Conservation (phyloP, 1,284 basidiomycete species). For the Afroboletus lepidellus region DNA sequence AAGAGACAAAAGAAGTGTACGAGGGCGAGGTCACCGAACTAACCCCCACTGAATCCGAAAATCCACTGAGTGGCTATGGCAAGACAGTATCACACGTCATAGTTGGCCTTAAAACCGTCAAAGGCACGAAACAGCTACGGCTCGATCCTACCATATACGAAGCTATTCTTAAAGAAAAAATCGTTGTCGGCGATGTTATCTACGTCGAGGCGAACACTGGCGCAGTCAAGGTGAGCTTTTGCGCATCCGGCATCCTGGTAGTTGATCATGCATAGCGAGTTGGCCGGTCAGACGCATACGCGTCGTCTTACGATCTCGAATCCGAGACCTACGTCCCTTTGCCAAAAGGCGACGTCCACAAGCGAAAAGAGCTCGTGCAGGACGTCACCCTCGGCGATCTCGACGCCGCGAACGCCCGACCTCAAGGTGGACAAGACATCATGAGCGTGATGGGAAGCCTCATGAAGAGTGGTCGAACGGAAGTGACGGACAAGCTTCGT, state of each 20-base stretch:
- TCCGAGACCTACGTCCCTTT: constrained; percentile 97
- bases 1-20: constrained; percentile 98
- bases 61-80: constrained; percentile 94
- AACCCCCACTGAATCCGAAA: constrained; percentile 93
- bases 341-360: constrained; percentile 95
- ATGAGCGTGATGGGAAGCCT: constrained; percentile 99
- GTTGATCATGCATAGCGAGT: constrained; percentile 62
- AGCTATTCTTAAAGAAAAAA: constrained; percentile 96
- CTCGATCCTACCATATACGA: constrained; percentile 97
- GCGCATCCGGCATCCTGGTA: neutral
- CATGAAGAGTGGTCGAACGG: constrained; percentile 91
- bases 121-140: constrained; percentile 96
- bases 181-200: constrained; percentile 95
- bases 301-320: constrained; percentile 97
- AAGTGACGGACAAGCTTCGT: constrained; percentile 95
- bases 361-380: constrained; percentile 56
- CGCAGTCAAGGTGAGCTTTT: constrained; percentile 79
- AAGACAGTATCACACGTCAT: constrained; percentile 98
- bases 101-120: constrained; percentile 95
- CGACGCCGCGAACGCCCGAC: constrained; percentile 95
- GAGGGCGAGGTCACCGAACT: constrained; percentile 98
- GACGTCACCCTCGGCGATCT: constrained; percentile 96
- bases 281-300: constrained; percentile 96
- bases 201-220: constrained; percentile 95
- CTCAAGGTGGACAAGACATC: constrained; percentile 95